Evolutionary conservation across 2,329 filamentous ascomycete species (phyloP).

Genomic region (Talaromyces sp.): DNA sequence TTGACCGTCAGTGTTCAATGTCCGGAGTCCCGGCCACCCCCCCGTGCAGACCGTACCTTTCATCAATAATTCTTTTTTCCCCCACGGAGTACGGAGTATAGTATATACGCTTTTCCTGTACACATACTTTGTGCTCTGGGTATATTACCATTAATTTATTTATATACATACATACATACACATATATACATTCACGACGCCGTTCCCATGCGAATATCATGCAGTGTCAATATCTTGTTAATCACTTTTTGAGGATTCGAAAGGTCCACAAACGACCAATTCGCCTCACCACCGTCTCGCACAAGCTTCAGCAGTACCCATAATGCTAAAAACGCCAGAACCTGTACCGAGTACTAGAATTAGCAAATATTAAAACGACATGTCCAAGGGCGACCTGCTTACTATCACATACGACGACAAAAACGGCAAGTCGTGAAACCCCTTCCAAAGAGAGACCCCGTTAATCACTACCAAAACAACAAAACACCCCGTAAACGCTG

Average conservation of each 20-base stretch:
- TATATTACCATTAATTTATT: neutral
- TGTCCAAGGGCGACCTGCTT: slow-evolving; percentile 6
- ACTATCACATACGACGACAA: slow-evolving; percentile 38
- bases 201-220: slow-evolving; percentile 23
- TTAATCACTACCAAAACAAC: slow-evolving; percentile 32
- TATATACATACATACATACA: neutral
- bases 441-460: slow-evolving; percentile 33
- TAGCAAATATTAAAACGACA: neutral
- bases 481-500: slow-evolving; percentile 32
- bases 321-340: slow-evolving; percentile 25
- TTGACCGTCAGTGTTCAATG: neutral
- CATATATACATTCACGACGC: slow-evolving; percentile 6
- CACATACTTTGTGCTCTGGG: neutral
- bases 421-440: slow-evolving; percentile 31
- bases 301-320: slow-evolving; percentile 27
- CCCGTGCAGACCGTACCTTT: neutral
- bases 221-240: slow-evolving; percentile 25
- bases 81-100: neutral
- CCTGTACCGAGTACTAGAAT: slow-evolving; percentile 14
- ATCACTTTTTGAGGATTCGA: slow-evolving; percentile 23
- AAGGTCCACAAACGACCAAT: slow-evolving; percentile 29
- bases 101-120: neutral
- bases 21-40: neutral
- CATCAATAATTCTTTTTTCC: neutral
- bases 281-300: slow-evolving; percentile 13